Evolutionary conservation across 73 alveolate genomes (phyloP), one percentile per base, ranked within the genome.

Genomic region (Tetrahymena borealis): DNA sequence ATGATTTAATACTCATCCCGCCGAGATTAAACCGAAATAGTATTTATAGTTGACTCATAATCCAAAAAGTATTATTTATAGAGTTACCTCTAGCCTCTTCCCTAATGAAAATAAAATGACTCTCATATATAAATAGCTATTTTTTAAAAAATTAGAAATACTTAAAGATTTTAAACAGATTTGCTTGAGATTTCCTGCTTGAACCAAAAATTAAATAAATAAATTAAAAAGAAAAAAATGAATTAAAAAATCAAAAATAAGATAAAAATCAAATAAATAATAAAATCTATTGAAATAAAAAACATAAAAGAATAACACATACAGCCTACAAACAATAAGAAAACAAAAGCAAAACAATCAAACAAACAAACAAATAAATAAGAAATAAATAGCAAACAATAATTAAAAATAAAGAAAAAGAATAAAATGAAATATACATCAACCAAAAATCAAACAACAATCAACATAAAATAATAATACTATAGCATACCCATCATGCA

Each of bases 151-250:
- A 18, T 0, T 20, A 15, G n/a, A 60, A 60, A 60, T 24, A 35
- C 35, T 35, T 28, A 24, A 24, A 13, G 28, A 60, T 60, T 60
- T 60, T 60, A 60, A 60, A 60, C 85, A 60, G 85, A 60, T 60
- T 60, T 60, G 85, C 85, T 60, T 60, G 85, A 60, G 85, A 60
- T 60, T 60, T 60, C 85, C 85, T 60, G 85, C 85, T 60, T 60
- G 85, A 60, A 60, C 85, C 85, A 60, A 60, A 60, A 60, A 7
- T 24, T 20, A 60, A n/a, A n/a, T n/a, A 60, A 60, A 15, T 60
- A 60, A 60, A 60, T n/a, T 42, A 42, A 2, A 60, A n/a, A 60
- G 0, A n/a, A 18, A 60, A 0, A 60, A 60, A 60, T 24, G 28
- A 15, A 60, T 60, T 13, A 60, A 60, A 60, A 10, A 60, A 60